Evolutionary conservation across 73 alveolate species (phyloP), one percentile per base, ranked within the genome.

Genomic region (Blepharisma japonicum): DNA sequence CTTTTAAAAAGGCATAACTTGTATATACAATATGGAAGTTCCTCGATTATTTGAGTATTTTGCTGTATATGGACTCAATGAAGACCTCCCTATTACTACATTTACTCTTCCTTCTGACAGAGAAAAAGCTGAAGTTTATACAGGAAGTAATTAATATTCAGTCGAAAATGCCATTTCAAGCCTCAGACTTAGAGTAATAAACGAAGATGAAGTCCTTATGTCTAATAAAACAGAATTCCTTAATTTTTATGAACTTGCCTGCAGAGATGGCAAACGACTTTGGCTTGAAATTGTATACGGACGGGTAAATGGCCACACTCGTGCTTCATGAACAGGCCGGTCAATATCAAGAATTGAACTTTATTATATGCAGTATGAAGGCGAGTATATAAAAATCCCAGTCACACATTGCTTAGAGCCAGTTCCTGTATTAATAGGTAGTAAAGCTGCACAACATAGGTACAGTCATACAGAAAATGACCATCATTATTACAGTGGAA

Each of bases 41-140:
- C 80, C 56, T 14, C 11, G 80, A 70, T 54, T 70, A 39, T n/a
- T 70, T 14, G 80, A 70, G 71, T 70, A 70, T 45, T 70, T 70
- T 45, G 56, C 80, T n/a, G 66, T 70, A 70, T 70, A 70, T 45
- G 80, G 80, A 14, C 80, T 70, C 11, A 47, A 70, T 45, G 56
- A 45, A 54, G 66, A 70, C 39, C 20, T 14, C 45, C 66, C 66
- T 7, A 25, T 45, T 1, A 14, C 80, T 45, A 8, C 74, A 8
- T 39, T 14, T 25, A 61, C 74, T 14, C 74, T 39, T 25, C 14
- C 74, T 14, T 18, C 11, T 25, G 74, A 61, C 18, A 61, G 47
- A 25, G 74, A 61, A n/a, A 70, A 70, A 45, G 23, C 66, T 20
- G 11, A n/a, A 14, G 11, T 54, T 14, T 45, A 18, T 45, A 9